Percentiles rank a stretch among this genome's conserved stretches.
These are phyloP conservation scores for Albugo candida DNA, from an alignment of 352 stramenopile species.

Conservation along the genomic window DNA sequence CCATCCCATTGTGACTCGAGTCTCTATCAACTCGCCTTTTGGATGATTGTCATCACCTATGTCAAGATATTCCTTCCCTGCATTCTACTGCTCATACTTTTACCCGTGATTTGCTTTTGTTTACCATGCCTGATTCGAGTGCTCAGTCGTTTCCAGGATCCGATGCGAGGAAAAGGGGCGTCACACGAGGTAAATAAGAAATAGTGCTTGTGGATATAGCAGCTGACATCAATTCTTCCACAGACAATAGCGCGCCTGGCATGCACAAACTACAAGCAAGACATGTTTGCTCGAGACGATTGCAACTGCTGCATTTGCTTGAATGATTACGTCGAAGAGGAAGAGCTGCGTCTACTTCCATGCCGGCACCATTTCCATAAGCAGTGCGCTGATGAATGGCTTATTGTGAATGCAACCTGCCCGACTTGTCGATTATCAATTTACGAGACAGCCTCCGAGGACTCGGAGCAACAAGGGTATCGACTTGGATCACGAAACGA, in stretches of 20 bases:
- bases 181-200: constrained; percentile 29
- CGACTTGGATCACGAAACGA: too few species aligned
- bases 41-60: constrained; percentile 86
- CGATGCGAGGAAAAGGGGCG: constrained; percentile 71
- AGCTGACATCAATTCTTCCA: constrained; percentile 1
- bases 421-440: constrained; percentile 77
- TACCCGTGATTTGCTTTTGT: constrained; percentile 88
- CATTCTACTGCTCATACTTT: constrained; percentile 69
- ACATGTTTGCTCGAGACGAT: constrained; percentile 57
- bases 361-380: constrained; percentile 92
- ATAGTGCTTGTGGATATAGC: neutral
- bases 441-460: constrained; percentile 11
- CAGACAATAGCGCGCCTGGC: constrained; percentile 49
- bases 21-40: constrained; percentile 73
- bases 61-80: constrained; percentile 86
- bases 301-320: constrained; percentile 84
- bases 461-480: too few species aligned
- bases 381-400: constrained; percentile 80
- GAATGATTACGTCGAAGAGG: constrained; percentile 70
- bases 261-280: constrained; percentile 28
- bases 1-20: constrained; percentile 41
- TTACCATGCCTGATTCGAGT: constrained; percentile 84
- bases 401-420: constrained; percentile 74
- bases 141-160: constrained; percentile 77
- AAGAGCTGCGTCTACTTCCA: constrained; percentile 84